phyloP scores from a whole-genome alignment of 1,284 basidiomycete species.

The Coniferiporia sulphurascens region DNA sequence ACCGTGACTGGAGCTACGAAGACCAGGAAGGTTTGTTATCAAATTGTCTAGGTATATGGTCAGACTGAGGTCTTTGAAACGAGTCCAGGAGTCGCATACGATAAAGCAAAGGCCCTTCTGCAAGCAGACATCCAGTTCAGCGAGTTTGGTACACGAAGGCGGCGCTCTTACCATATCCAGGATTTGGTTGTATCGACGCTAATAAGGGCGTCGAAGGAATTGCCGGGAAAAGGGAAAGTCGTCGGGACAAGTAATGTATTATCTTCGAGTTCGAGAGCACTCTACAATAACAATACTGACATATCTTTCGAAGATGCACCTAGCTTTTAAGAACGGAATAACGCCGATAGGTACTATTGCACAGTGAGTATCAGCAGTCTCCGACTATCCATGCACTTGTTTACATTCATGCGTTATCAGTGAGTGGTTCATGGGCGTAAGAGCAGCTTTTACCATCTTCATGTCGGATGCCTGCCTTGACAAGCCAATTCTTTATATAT shows the following conservation, averaged over 20 bases:
- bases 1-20: conserved; percentile 80
- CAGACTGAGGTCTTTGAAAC: background rate
- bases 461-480: background rate
- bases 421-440: conserved; percentile 94
- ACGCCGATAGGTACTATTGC: conserved; percentile 82
- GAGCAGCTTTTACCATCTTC: conserved; percentile 22
- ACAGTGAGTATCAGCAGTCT: conserved; percentile 52
- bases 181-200: conserved; percentile 75
- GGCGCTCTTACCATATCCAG: conserved; percentile 79
- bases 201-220: conserved; percentile 55
- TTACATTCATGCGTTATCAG: conserved; percentile 32
- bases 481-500: background rate
- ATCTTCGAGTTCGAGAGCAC: background rate
- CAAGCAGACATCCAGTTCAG: conserved; percentile 71
- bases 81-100: conserved; percentile 50
- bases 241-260: conserved; percentile 85
- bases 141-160: conserved; percentile 90
- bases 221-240: conserved; percentile 52
- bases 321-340: conserved; percentile 72
- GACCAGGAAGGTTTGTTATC: conserved; percentile 62
- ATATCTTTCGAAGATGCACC: conserved; percentile 52
- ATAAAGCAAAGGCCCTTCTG: conserved; percentile 70
- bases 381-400: conserved; percentile 1
- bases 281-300: background rate
- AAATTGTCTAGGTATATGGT: background rate